These are phyloP conservation scores for Cercophora scortea DNA, from an alignment of 495 filamentous ascomycete species.

Conservation along the genomic window DNA sequence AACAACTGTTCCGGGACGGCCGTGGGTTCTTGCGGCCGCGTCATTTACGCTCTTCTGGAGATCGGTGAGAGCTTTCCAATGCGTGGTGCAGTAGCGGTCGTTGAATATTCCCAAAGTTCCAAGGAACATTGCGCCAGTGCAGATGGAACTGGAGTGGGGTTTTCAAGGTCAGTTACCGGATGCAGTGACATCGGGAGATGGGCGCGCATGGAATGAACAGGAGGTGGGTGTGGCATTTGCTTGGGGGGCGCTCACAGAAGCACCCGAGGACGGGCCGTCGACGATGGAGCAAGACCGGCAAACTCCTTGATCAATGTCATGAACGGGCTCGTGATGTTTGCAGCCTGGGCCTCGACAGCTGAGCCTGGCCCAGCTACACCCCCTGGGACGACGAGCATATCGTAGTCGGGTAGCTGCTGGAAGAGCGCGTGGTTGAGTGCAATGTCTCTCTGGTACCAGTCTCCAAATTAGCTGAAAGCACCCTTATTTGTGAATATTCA, in stretches of 20 bases:
- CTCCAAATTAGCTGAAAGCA: too few relatives aligned
- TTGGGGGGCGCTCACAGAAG: neutral
- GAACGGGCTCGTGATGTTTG: neutral
- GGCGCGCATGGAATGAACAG: too few relatives aligned
- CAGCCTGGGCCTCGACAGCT: neutral
- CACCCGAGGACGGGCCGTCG: neutral
- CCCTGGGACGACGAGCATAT: conserved; percentile 6
- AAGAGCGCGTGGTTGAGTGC: conserved; percentile 1
- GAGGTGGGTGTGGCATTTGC: too few relatives aligned
- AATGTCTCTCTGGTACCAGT: conserved; percentile 1
- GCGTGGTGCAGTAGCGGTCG: conserved; percentile 5
- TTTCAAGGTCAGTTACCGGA: neutral
- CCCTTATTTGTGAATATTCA: too few relatives aligned
- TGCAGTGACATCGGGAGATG: neutral
- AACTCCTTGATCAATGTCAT: neutral
- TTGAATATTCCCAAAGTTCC: conserved; percentile 7
- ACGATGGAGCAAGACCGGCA: neutral
- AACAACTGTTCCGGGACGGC: neutral
- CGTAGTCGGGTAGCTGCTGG: neutral
- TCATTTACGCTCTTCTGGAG: neutral
- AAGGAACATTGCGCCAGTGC: conserved; percentile 8
- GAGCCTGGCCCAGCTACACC: neutral
- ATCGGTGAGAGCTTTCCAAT: conserved; percentile 1
- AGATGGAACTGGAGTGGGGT: conserved; percentile 1
- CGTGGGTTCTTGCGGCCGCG: neutral